Evolutionary conservation across 176 grass and related monocot genomes (phyloP), one percentile per base, ranked within the genome.

Genomic region (Carex kokanica): DNA sequence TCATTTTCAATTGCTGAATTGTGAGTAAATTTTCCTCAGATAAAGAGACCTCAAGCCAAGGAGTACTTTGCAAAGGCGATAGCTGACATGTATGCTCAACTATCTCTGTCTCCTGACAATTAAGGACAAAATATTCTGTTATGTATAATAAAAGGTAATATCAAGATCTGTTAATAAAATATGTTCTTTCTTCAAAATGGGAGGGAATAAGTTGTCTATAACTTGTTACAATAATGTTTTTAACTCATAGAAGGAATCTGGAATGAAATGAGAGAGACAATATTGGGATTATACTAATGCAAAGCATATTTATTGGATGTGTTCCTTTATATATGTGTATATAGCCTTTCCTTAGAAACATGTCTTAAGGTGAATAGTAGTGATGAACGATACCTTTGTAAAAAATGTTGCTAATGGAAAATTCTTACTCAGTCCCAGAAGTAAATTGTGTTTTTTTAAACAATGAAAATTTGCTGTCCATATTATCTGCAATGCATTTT

Each of bases 11-110:
- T 16, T 51, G 43, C 16, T 77, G n/a, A 61, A 27, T 80, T 64
- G 27, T 81, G n/a, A 18, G 20, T 5, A 52, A 51, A 34, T 13
- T 75, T 85, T n/a, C 27, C 38, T 61, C 66, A 97, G 95, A 74
- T 94, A 13, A 97, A 97, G 86, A 97, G 95, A 81, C 88, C 85
- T 58, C 92, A 97, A 89, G 92, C 92, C 21, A 97, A 97, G 84
- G 84, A 87, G 18, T 94, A 93, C 56, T 97, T 94, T 56, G 88
- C 90, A 84, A 92, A 94, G 87, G 87, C 86, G 74, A 94, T 97
- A 34, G 77, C 83, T 51, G 86, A 90, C 31, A 97, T 97, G 92
- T 97, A 93, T 65, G 85, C 85, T 8, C 64, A 89, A 51, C 49
- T 94, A 72, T 70, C 12, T 23, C 83, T 65, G 21, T 64, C 88